Evolutionary conservation across 176 grass and related monocot species (phyloP).

Genomic region (Saccharum officinarum): DNA sequence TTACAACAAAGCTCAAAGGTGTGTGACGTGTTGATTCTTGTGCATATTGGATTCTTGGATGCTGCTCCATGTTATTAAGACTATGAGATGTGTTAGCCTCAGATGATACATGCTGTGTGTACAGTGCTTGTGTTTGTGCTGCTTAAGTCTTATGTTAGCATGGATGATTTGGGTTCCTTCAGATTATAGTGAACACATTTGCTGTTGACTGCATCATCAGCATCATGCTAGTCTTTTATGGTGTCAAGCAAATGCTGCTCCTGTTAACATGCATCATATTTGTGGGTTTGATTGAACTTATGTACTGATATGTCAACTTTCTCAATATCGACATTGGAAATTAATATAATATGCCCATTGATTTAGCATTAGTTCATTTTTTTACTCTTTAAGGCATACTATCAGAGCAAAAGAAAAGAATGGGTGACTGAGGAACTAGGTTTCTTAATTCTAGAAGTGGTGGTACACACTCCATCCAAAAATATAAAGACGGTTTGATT

Average conservation of each 20-base stretch:
- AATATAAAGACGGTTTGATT: neutral
- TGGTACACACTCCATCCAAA: neutral
- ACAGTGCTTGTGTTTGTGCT: conserved; percentile 6
- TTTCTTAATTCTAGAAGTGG: conserved; percentile 4
- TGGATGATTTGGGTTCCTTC: conserved; percentile 6
- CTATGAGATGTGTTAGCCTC: neutral
- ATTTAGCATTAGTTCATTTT: neutral
- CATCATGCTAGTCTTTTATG: neutral
- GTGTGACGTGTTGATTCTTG: conserved; percentile 19
- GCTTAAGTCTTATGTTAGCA: conserved; percentile 10
- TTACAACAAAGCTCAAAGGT: conserved; percentile 74
- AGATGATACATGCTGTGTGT: neutral
- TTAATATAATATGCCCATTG: neutral
- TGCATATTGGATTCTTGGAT: conserved; percentile 14
- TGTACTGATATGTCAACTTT: neutral
- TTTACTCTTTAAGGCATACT: neutral
- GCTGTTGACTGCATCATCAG: neutral
- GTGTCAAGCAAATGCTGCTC: neutral
- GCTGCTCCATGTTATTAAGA: neutral
- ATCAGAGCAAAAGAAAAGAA: conserved; percentile 20
- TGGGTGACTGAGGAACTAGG: neutral
- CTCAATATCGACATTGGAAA: neutral
- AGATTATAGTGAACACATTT: neutral
- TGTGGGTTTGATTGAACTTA: neutral
- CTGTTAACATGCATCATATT: neutral